A percentile compares a stretch with the other conserved stretches of the same genome.
Evolutionary conservation across 2,329 filamentous ascomycete species (phyloP).

Genomic region (Cytospora paraplurivora): DNA sequence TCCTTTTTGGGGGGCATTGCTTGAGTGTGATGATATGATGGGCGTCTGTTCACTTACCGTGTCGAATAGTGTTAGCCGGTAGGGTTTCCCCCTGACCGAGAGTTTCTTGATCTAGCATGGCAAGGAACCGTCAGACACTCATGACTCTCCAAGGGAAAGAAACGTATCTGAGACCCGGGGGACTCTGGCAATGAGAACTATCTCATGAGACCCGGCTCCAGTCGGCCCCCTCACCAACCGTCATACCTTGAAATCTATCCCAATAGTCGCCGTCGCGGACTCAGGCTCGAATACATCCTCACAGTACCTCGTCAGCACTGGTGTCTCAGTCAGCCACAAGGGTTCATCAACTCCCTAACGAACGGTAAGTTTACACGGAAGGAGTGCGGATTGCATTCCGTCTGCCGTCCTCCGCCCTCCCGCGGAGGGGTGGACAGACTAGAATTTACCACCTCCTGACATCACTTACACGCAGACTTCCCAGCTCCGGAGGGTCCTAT

Average conservation of each 20-base stretch:
- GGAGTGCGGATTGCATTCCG: too few species aligned
- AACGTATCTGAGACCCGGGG: too few species aligned
- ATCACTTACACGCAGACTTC: slow-evolving; percentile 54
- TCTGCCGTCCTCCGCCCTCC: too few species aligned
- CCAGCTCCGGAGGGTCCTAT: slow-evolving; percentile 59
- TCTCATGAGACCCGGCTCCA: not conserved
- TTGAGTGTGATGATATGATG: too few species aligned
- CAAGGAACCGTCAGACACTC: slow-evolving; percentile 9
- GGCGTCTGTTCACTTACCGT: slow-evolving; percentile 41
- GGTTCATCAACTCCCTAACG: not conserved
- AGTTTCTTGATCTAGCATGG: slow-evolving; percentile 52
- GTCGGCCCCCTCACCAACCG: slow-evolving; percentile 9
- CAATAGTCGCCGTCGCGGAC: slow-evolving; percentile 56
- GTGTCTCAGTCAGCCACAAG: not conserved
- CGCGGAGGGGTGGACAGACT: too few species aligned
- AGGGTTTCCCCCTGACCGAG: slow-evolving; percentile 53
- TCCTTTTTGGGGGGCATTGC: too few species aligned
- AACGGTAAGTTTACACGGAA: not conserved
- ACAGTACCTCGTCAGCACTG: slow-evolving; percentile 57
- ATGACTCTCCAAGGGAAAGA: not conserved
- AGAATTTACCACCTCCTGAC: not conserved
- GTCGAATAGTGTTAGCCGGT: slow-evolving; percentile 56
- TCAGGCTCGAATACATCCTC: slow-evolving; percentile 60
- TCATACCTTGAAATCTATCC: slow-evolving; percentile 58
- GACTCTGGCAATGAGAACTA: not conserved